A percentile compares a stretch with the other conserved stretches of the same genome.
Conservation (phyloP, 345 rosid genomes). For the Populus ilicifolia region DNA sequence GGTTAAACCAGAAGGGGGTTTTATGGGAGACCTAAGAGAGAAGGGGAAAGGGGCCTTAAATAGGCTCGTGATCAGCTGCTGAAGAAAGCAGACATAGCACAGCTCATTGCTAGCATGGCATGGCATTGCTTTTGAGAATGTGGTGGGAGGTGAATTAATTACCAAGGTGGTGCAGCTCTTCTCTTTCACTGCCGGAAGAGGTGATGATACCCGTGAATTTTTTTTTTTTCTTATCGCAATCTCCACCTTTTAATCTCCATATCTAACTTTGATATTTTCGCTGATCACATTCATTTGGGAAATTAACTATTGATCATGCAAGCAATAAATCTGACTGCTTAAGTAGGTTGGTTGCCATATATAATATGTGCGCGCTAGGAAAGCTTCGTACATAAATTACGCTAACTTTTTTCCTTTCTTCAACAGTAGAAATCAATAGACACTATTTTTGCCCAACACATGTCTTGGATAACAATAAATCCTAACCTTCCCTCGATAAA, state of each 20-base stretch:
- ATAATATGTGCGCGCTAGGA: no score
- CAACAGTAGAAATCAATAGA: background rate
- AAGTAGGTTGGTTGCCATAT: background rate
- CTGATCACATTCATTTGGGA: background rate
- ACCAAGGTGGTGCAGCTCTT: slow-evolving; percentile 27
- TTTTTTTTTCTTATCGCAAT: background rate
- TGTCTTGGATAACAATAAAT: background rate
- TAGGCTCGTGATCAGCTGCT: slow-evolving; percentile 60
- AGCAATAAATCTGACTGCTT: background rate
- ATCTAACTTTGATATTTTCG: background rate
- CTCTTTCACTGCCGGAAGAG: slow-evolving; percentile 3
- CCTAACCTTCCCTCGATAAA: background rate
- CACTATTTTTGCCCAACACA: background rate
- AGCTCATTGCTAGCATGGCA: slow-evolving; percentile 20
- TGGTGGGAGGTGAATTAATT: slow-evolving; percentile 15
- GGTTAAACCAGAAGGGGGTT: slow-evolving; percentile 2
- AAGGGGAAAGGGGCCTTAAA: slow-evolving; percentile 32
- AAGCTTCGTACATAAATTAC: no score
- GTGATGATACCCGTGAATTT: background rate
- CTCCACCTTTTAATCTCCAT: background rate
- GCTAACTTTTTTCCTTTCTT: background rate
- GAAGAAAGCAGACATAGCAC: slow-evolving; percentile 21
- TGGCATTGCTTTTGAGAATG: slow-evolving; percentile 16
- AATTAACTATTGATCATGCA: background rate
- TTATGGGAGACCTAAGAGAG: slow-evolving; percentile 6